Evolutionary conservation across 495 filamentous ascomycete genomes (phyloP).

Genomic region (Talaromyces wortmannii): DNA sequence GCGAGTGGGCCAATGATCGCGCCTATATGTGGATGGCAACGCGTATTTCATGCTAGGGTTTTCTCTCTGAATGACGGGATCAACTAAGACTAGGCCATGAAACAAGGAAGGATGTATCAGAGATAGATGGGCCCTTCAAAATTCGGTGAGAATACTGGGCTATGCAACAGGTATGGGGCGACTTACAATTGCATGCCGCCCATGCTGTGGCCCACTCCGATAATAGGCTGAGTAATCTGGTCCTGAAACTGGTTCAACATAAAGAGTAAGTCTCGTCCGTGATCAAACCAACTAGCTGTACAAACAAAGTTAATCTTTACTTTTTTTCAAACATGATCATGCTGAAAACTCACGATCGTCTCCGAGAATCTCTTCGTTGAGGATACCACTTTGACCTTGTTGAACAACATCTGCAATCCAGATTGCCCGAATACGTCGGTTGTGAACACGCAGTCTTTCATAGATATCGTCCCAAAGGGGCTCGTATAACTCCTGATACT

Average conservation of each 20-base stretch:
- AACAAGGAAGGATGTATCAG: slow-evolving; percentile 63
- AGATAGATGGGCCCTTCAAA: slow-evolving; percentile 32
- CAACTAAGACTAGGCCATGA: slow-evolving; percentile 57
- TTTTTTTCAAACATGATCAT: background rate
- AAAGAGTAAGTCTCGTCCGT: slow-evolving; percentile 66
- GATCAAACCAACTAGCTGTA: slow-evolving; percentile 57
- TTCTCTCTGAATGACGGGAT: slow-evolving; percentile 55
- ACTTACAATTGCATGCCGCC: slow-evolving; percentile 35
- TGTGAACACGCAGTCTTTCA: slow-evolving; percentile 18
- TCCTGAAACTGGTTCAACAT: slow-evolving; percentile 69
- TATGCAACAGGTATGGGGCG: background rate
- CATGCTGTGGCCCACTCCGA: slow-evolving; percentile 75
- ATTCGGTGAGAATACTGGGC: background rate
- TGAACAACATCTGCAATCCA: slow-evolving; percentile 70
- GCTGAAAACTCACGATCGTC: slow-evolving; percentile 45
- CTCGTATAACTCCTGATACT: slow-evolving; percentile 63
- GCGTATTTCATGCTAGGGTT: background rate
- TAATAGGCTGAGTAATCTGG: slow-evolving; percentile 59
- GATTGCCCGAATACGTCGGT: slow-evolving; percentile 45
- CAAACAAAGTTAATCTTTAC: background rate
- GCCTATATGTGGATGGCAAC: background rate
- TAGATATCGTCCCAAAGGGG: slow-evolving; percentile 65
- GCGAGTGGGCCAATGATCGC: slow-evolving; percentile 52
- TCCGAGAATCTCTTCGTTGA: slow-evolving; percentile 61
- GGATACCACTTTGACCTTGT: slow-evolving; percentile 58